A percentile compares a stretch with the other conserved stretches of the same genome.
phyloP scores from a whole-genome alignment of 2,329 filamentous ascomycete species.

The Fusarium ramigenum region DNA sequence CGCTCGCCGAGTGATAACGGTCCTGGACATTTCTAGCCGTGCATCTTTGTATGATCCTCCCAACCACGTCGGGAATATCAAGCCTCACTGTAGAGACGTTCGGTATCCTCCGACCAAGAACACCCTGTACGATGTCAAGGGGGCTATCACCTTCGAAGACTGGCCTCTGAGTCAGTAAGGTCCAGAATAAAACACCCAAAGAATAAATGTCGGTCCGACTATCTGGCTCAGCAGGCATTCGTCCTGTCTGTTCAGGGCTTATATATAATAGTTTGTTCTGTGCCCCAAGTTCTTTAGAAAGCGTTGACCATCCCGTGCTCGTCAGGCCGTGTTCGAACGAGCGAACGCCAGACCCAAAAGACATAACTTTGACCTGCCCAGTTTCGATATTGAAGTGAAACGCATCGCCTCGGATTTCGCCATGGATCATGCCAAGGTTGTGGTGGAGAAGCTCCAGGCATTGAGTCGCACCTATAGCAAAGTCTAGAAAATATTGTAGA shows the following conservation, averaged over 20 bases:
- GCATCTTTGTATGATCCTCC: constrained; percentile 88
- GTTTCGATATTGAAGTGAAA: constrained; percentile 84
- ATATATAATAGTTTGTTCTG: constrained; percentile 92
- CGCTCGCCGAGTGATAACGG: constrained; percentile 88
- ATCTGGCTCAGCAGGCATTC: constrained; percentile 92
- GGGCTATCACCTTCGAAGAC: constrained; percentile 83
- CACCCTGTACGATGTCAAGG: constrained; percentile 90
- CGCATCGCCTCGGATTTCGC: constrained; percentile 88
- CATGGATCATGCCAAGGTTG: constrained; percentile 84
- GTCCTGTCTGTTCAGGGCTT: constrained; percentile 92
- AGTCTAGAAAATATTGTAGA: constrained; percentile 83
- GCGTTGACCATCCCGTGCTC: constrained; percentile 84
- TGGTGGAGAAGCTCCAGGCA: constrained; percentile 93
- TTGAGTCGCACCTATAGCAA: constrained; percentile 87
- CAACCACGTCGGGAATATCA: constrained; percentile 85
- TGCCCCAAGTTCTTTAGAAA: constrained; percentile 85
- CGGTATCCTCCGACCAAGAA: constrained; percentile 81
- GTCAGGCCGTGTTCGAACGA: constrained; percentile 91
- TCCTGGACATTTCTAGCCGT: constrained; percentile 89
- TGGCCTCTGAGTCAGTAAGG: constrained; percentile 79
- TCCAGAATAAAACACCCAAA: constrained; percentile 89
- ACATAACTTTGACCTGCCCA: constrained; percentile 79
- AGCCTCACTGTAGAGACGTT: constrained; percentile 79
- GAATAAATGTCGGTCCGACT: constrained; percentile 94
- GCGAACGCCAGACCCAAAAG: constrained; percentile 85